phyloP scores from a whole-genome alignment of 345 rosid species.

The Atalantia buxifolia region DNA sequence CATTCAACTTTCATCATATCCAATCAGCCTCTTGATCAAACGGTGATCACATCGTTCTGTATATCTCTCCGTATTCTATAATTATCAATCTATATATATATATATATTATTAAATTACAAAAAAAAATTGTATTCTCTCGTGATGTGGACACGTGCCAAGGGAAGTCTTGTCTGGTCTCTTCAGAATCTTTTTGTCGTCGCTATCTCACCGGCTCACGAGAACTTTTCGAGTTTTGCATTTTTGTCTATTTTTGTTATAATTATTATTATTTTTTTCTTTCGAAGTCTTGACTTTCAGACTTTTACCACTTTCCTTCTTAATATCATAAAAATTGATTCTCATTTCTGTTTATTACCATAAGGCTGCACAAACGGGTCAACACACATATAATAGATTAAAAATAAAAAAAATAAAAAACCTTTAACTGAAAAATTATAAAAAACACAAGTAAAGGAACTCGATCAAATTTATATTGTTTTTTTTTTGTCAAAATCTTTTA shows the following conservation, averaged over 20 bases:
- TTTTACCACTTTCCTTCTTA: background rate
- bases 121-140: background rate
- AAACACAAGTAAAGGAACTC: too few species aligned
- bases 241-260: background rate
- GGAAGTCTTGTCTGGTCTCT: constrained; percentile 18
- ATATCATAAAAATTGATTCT: background rate
- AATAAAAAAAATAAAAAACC: background rate
- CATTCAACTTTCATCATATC: background rate
- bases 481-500: too few species aligned
- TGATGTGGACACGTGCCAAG: constrained; percentile 15
- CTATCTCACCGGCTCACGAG: constrained; percentile 23
- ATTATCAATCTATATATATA: too few species aligned
- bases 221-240: background rate
- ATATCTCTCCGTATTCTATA: too few species aligned
- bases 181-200: constrained; percentile 9
- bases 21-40: too few species aligned
- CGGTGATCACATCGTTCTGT: background rate
- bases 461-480: too few species aligned
- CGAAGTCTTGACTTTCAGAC: background rate
- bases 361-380: background rate
- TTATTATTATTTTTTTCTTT: background rate
- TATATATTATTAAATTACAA: too few species aligned
- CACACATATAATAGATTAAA: background rate
- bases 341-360: background rate
- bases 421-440: too few species aligned